These are phyloP conservation scores for Tulasnella sp. DNA, from an alignment of 768 basidiomycete species.

Conservation along the genomic window DNA sequence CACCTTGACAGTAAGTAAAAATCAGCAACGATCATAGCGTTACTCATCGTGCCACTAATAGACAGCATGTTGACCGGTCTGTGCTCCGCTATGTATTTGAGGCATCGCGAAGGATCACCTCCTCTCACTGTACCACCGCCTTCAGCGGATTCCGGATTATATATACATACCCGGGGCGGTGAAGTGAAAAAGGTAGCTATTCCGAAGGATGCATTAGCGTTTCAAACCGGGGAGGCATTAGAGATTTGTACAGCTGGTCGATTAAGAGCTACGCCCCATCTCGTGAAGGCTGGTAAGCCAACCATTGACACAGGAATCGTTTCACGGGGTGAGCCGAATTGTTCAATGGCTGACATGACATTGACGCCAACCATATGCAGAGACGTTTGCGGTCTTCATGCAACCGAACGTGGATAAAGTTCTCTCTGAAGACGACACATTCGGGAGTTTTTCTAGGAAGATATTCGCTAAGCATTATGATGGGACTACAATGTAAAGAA, in stretches of 20 bases:
- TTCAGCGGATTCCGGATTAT: slow-evolving; percentile 68
- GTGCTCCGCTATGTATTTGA: slow-evolving; percentile 83
- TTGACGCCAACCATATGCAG: slow-evolving; percentile 41
- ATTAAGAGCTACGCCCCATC: slow-evolving; percentile 88
- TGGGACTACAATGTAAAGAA: slow-evolving; percentile 19
- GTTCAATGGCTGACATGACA: slow-evolving; percentile 4
- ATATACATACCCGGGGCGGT: slow-evolving; percentile 77
- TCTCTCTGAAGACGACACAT: slow-evolving; percentile 58
- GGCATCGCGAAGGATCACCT: slow-evolving; percentile 27
- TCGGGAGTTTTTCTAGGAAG: slow-evolving; percentile 79
- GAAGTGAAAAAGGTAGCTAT: slow-evolving; percentile 73
- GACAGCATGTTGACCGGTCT: slow-evolving; percentile 73
- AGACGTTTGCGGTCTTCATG: slow-evolving; percentile 85
- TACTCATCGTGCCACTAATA: slow-evolving; percentile 16
- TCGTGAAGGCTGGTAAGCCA: slow-evolving; percentile 59
- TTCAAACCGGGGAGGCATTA: slow-evolving; percentile 95
- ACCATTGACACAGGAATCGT: slow-evolving; percentile 22
- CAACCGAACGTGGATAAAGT: slow-evolving; percentile 73
- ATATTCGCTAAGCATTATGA: slow-evolving; percentile 54
- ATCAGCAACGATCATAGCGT: slow-evolving; percentile 34
- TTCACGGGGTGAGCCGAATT: slow-evolving; percentile 17
- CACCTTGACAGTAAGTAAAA: slow-evolving; percentile 49
- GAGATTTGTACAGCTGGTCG: slow-evolving; percentile 72
- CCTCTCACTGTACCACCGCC: slow-evolving; percentile 42
- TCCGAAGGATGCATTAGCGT: slow-evolving; percentile 73